Evolutionary conservation across 495 filamentous ascomycete species (phyloP).

Genomic region (Emericellopsis terricola): DNA sequence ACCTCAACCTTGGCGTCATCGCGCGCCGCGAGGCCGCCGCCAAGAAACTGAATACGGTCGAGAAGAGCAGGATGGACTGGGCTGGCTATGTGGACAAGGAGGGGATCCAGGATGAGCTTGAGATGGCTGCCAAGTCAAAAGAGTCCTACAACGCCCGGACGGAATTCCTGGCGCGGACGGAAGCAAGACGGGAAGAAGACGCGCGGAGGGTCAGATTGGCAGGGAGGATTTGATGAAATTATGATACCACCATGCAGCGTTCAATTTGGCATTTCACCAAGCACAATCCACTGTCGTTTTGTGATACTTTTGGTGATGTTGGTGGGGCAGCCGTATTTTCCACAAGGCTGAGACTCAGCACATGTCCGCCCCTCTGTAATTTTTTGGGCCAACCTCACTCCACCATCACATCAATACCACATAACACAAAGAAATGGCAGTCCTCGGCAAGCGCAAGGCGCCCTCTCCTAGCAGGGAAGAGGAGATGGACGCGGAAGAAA

Average conservation of each 20-base stretch:
- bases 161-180: conserved; percentile 77
- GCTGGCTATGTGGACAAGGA: conserved; percentile 81
- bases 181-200: conserved; percentile 60
- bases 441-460: conserved; percentile 25
- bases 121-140: conserved; percentile 66
- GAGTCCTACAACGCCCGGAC: conserved; percentile 65
- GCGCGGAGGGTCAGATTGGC: conserved; percentile 26
- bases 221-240: neutral
- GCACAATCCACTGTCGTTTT: too few relatives aligned
- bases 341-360: too few relatives aligned
- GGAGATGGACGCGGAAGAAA: conserved; percentile 19
- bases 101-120: conserved; percentile 81
- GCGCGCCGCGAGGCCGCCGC: conserved; percentile 31
- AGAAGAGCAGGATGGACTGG: conserved; percentile 93
- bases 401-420: too few relatives aligned
- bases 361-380: too few relatives aligned
- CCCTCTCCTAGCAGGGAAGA: conserved; percentile 6
- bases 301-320: too few relatives aligned
- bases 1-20: conserved; percentile 30
- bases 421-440: conserved; percentile 13
- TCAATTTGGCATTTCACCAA: too few relatives aligned
- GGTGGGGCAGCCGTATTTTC: too few relatives aligned
- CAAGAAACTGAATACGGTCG: conserved; percentile 85
- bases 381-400: too few relatives aligned
- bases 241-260: too few relatives aligned